Evolutionary conservation across 208 protist genomes (phyloP), one percentile per base, ranked within the genome.

Genomic region (Wallacemonas sp.): DNA sequence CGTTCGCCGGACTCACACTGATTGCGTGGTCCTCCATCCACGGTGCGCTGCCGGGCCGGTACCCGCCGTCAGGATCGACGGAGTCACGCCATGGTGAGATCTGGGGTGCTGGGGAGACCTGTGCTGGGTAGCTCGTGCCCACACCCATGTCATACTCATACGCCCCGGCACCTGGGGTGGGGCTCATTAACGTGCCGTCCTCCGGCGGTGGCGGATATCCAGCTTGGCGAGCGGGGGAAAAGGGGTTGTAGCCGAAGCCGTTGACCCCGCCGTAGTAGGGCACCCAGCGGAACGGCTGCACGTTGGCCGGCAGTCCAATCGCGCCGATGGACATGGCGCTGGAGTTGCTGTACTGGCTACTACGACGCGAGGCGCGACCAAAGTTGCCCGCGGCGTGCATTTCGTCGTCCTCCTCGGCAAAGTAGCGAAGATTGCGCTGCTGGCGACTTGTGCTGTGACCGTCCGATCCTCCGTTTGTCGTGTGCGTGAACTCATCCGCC

Each of bases 231-330:
- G n/a, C 33, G 13, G 6, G 24, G 19, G 22, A 52, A 39, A 79
- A 71, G 0, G 73, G 68, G 65, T 75, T 79, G 52, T 68, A 73
- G 33, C 73, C 63, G 1, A 65, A 58, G 9, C 68, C 73, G 38
- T 62, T 62, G 13, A 50, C 64, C 13, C 68, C 68, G 19, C 71
- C 62, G 4, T 58, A 50, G 22, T 64, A 61, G n/a, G 76, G 76
- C 19, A 78, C 57, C 76, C 76, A 82, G 15, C 72, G 66, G 10
- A 82, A 82, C 58, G 71, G 76, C 26, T 66, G 67, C 21, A 73
- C 48, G 1, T 73, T 58, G 17, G 33, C 48, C 3, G 68, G 41
- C 21, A 82, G 50, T 9, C 71, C 71, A 2, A 60, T 75, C 3
- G 76, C 66, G 1, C 76, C 76, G 6, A 78, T 50, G 19, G 76